Conservation (phyloP, 139 green algal genomes). For the Zygnema cylindricum region DNA sequence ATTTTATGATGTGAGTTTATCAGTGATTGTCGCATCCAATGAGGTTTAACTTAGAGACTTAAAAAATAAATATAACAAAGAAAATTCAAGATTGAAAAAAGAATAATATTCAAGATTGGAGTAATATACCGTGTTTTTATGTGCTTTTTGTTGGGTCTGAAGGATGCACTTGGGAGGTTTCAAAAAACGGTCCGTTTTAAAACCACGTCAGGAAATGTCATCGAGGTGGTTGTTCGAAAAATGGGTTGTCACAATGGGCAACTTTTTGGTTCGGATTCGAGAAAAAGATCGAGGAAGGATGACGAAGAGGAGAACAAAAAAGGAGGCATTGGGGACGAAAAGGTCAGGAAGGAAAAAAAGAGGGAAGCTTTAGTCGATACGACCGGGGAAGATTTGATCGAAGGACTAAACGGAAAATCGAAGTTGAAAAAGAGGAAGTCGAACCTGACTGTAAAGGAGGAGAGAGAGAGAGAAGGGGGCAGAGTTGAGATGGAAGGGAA, state of each 20-base stretch:
- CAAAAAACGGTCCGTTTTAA: conserved; percentile 21
- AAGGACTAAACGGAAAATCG: background rate
- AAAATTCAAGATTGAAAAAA: no score
- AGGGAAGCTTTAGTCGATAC: background rate
- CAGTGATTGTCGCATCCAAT: no score
- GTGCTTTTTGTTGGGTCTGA: no score
- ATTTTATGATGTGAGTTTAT: no score
- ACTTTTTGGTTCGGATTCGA: conserved; percentile 21
- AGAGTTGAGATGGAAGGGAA: no score
- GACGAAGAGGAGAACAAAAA: background rate
- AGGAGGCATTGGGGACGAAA: background rate
- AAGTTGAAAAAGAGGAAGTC: background rate
- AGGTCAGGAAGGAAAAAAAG: background rate
- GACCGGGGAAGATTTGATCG: background rate
- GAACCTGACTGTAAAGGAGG: background rate
- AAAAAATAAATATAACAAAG: no score
- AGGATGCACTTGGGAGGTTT: conserved; percentile 20
- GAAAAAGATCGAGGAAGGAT: background rate
- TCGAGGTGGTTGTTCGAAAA: conserved; percentile 28
- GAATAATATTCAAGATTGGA: no score
- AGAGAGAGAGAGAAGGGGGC: no score
- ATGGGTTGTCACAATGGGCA: conserved; percentile 45
- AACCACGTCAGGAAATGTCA: background rate
- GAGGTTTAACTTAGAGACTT: no score
- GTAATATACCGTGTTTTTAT: no score